Conservation (phyloP, 2,329 filamentous ascomycete genomes). For the Lachnellula hyalina region DNA sequence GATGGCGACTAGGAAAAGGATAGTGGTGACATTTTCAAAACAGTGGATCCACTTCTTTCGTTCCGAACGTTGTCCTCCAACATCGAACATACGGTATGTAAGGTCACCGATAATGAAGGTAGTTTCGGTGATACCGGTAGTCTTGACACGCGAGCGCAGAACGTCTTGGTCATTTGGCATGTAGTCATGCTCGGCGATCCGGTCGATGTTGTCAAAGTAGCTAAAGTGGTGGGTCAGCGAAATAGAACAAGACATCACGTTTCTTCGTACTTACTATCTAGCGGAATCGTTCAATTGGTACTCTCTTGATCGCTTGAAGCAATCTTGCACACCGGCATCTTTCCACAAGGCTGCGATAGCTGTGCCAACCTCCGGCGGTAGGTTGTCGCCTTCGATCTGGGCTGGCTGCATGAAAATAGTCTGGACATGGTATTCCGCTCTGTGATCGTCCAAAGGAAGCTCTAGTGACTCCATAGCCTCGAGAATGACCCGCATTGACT, state of each 20-base stretch:
- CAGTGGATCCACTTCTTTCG: constrained; percentile 78
- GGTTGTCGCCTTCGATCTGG: constrained; percentile 74
- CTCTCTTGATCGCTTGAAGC: constrained; percentile 77
- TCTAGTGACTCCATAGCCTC: constrained; percentile 86
- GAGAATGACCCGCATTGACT: constrained; percentile 86
- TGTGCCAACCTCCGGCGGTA: constrained; percentile 72
- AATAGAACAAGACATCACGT: not conserved
- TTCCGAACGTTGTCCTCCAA: constrained; percentile 69
- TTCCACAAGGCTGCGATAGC: constrained; percentile 82
- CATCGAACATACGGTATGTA: constrained; percentile 89
- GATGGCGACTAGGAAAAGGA: constrained; percentile 91
- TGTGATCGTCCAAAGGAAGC: constrained; percentile 68
- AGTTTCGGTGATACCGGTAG: constrained; percentile 94
- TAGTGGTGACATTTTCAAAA: constrained; percentile 76
- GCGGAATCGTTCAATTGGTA: constrained; percentile 96
- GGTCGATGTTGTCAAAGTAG: constrained; percentile 77
- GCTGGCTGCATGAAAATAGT: constrained; percentile 35
- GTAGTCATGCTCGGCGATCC: constrained; percentile 71
- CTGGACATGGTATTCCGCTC: constrained; percentile 32
- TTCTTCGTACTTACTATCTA: constrained; percentile 64
- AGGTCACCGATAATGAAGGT: constrained; percentile 88
- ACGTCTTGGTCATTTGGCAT: constrained; percentile 93
- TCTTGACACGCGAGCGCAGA: constrained; percentile 82
- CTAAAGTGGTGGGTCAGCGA: constrained; percentile 40
- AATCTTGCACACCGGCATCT: constrained; percentile 80